Base-by-base conservation (phyloP, 1,284 basidiomycete species). In the Trametes sp. region DNA sequence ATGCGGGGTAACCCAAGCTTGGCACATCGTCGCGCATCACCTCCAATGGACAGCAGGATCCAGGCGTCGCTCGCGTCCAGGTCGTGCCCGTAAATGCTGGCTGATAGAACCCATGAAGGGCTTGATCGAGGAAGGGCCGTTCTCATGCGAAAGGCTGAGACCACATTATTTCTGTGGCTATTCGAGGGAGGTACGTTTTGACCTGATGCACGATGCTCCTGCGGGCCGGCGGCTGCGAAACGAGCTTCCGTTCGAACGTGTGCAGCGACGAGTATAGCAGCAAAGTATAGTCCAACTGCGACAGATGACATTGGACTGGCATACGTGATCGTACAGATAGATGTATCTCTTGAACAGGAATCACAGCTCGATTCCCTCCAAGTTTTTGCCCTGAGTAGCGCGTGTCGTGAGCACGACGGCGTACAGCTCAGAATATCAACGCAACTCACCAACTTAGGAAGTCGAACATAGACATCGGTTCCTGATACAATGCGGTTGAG, bases 291-390 rank as follows among this genome's bases (percentile, higher is more conserved):
- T n/a, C n/a, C n/a, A n/a, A n/a, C 4, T 19, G 28, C 19, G 24
- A 10, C n/a, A 21, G 14, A 49, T 2, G 9, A 14, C 48, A 33
- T 49, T 33, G 13, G 2, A 31, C 7, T 6, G 19, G n/a, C 24
- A 31, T n/a, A 24, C 19, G n/a, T 49, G 29, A n/a, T 10, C 24
- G 24, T n/a, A 33, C 29, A 10, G 29, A 53, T 16, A 24, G 13
- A 9, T 33, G 31, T 33, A 23, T 24, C 33, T 21, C 19, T 26
- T 9, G 28, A 21, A 13, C 5, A 16, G 45, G 14, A 28, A 41
- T 78, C 69, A 93, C 16, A 93, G 82, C 74, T 93, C 92, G 61
- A 93, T 92, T 14, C 87, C 90, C 77, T 95, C 93, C 66, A 93
- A 74, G 74, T 92, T 94, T 19, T 91, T 94, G 41, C 93, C 92